Conservation (phyloP, 2,329 filamentous ascomycete genomes). For the Claviceps sp. region DNA sequence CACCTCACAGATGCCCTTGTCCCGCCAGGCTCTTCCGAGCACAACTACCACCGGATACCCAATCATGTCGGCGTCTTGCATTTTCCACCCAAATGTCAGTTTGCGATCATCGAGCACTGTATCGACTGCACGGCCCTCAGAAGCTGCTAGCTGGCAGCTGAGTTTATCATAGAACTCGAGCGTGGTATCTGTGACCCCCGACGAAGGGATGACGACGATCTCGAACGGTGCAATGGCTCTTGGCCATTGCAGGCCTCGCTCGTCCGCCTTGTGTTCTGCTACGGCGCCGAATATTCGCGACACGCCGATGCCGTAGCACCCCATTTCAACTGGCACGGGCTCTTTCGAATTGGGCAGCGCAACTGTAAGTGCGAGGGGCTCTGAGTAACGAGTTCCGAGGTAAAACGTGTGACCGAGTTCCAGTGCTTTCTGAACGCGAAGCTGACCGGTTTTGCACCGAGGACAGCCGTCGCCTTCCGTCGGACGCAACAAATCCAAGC, state of each 20-base stretch:
- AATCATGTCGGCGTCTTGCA: slow-evolving; percentile 77
- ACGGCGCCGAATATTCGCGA: slow-evolving; percentile 81
- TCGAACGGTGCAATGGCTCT: slow-evolving; percentile 75
- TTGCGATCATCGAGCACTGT: slow-evolving; percentile 60
- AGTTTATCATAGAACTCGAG: slow-evolving; percentile 52
- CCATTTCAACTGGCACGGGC: slow-evolving; percentile 65
- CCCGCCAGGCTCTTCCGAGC: slow-evolving; percentile 57
- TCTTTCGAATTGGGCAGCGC: slow-evolving; percentile 19
- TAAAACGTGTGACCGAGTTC: slow-evolving; percentile 95
- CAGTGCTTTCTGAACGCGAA: slow-evolving; percentile 60
- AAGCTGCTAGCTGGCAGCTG: slow-evolving; percentile 7
- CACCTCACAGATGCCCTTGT: slow-evolving; percentile 52
- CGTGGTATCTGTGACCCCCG: slow-evolving; percentile 32
- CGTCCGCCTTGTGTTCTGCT: slow-evolving; percentile 60
- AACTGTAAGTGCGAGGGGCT: slow-evolving; percentile 55
- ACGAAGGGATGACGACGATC: slow-evolving; percentile 48
- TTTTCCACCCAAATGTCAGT: slow-evolving; percentile 64
- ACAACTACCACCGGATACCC: slow-evolving; percentile 79
- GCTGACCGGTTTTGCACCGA: slow-evolving; percentile 46
- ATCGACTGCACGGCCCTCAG: slow-evolving; percentile 34
- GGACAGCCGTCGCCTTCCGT: slow-evolving; percentile 59
- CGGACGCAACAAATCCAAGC: slow-evolving; percentile 50
- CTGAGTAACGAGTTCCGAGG: slow-evolving; percentile 77
- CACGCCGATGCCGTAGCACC: slow-evolving; percentile 89
- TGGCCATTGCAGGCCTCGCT: slow-evolving; percentile 76